Evolutionary conservation across 2,329 filamentous ascomycete species (phyloP).

Genomic region (Alternaria sp.): DNA sequence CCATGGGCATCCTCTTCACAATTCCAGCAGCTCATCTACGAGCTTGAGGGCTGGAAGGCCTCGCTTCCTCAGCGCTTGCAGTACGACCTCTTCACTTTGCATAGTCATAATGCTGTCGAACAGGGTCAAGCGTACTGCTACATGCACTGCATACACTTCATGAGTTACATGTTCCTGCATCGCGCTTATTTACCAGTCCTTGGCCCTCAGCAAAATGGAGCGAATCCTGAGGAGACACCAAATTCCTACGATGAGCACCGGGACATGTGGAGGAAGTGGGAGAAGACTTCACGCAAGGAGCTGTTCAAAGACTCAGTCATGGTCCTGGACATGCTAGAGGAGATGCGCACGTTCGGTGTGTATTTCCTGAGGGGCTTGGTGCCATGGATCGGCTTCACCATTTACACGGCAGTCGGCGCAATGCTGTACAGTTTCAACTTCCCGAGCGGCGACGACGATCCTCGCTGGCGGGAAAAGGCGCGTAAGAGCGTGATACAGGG

Average conservation of each 20-base stretch:
- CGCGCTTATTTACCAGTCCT: slow-evolving; percentile 53
- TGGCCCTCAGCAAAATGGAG: slow-evolving; percentile 42
- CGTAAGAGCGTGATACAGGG: slow-evolving; percentile 48
- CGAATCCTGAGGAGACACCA: slow-evolving; percentile 40
- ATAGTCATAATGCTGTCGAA: slow-evolving; percentile 54
- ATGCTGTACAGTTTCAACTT: slow-evolving; percentile 54
- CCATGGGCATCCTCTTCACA: slow-evolving; percentile 50
- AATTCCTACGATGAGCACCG: slow-evolving; percentile 44
- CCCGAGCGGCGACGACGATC: slow-evolving; percentile 48
- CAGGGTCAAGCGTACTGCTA: slow-evolving; percentile 54
- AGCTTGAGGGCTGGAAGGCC: slow-evolving; percentile 49
- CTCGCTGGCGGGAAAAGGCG: slow-evolving; percentile 43
- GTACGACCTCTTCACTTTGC: slow-evolving; percentile 51
- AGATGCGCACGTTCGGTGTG: slow-evolving; percentile 53
- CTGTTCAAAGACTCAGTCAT: slow-evolving; percentile 49
- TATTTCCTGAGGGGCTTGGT: slow-evolving; percentile 53
- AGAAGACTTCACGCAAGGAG: slow-evolving; percentile 47
- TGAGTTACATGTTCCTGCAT: slow-evolving; percentile 54
- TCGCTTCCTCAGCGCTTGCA: slow-evolving; percentile 47
- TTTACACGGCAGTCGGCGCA: slow-evolving; percentile 53
- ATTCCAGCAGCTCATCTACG: slow-evolving; percentile 48
- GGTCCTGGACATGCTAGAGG: slow-evolving; percentile 54
- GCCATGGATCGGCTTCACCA: slow-evolving; percentile 55
- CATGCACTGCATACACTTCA: slow-evolving; percentile 55
- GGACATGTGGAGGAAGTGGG: slow-evolving; percentile 50